phyloP scores from a whole-genome alignment of 495 filamentous ascomycete genomes.

The Aspergillus avenaceus region DNA sequence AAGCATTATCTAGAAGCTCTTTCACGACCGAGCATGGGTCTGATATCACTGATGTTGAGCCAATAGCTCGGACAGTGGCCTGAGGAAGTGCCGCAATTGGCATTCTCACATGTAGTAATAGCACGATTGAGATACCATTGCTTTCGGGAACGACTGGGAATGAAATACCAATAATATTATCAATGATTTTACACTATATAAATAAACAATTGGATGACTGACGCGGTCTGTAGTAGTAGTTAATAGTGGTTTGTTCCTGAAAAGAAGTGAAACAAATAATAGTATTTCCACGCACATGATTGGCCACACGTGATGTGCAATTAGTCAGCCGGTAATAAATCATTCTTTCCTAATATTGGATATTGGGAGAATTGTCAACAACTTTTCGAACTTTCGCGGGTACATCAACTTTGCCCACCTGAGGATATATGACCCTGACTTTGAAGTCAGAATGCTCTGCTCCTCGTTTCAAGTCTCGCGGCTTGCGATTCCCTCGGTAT shows the following conservation, averaged over 20 bases:
- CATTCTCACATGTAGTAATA: conserved; percentile 29
- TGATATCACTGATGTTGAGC: conserved; percentile 68
- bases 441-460: conserved; percentile 12
- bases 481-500: conserved; percentile 66
- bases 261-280: neutral
- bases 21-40: conserved; percentile 76
- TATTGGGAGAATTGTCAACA: neutral
- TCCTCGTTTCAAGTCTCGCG: conserved; percentile 18
- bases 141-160: too few relatives aligned
- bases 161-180: too few relatives aligned
- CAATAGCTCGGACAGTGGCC: conserved; percentile 60
- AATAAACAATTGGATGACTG: neutral
- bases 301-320: conserved; percentile 2
- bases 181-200: conserved; percentile 6
- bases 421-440: too few relatives aligned
- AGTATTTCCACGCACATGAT: conserved; percentile 10
- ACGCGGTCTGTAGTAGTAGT: too few relatives aligned
- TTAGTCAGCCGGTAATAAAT: neutral
- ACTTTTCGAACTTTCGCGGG: neutral
- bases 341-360: neutral
- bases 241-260: neutral
- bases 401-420: neutral
- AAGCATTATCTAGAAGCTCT: conserved; percentile 86
- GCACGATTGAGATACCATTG: neutral
- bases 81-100: conserved; percentile 65